phyloP scores from a whole-genome alignment of 83 land plant genomes.

The Picea abies region DNA sequence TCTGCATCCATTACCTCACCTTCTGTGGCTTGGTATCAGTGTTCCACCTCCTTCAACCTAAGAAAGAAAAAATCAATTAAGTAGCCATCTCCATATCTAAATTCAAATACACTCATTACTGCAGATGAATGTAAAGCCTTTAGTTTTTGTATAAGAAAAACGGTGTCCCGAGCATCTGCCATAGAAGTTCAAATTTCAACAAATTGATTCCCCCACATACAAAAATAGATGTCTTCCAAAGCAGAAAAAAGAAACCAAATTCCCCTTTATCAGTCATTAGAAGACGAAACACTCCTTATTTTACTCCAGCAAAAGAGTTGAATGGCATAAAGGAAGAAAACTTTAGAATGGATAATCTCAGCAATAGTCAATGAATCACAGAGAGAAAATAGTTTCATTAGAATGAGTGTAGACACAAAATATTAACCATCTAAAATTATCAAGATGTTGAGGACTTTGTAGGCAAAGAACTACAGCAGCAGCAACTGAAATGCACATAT shows the following conservation, averaged over 20 bases:
- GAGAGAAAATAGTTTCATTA: background rate
- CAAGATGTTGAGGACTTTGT: background rate
- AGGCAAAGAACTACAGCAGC: too few relatives aligned
- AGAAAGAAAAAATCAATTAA: background rate
- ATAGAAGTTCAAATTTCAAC: background rate
- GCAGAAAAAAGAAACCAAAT: background rate
- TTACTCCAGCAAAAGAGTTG: background rate
- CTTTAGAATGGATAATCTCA: background rate
- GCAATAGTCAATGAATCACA: background rate
- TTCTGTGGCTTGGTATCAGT: background rate
- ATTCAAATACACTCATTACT: background rate
- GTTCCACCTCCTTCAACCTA: slow-evolving; percentile 2
- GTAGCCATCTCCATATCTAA: background rate
- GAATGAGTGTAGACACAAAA: background rate
- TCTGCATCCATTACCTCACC: background rate
- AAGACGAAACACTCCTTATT: background rate
- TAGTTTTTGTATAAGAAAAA: background rate
- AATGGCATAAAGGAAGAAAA: background rate
- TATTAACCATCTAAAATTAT: background rate
- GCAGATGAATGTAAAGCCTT: background rate
- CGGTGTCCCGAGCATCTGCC: background rate
- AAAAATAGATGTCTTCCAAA: background rate
- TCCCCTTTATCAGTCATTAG: background rate
- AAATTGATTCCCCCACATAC: background rate
- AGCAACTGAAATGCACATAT: background rate